phyloP scores from a whole-genome alignment of 345 rosid genomes.

The Arabidopsis arenosa region DNA sequence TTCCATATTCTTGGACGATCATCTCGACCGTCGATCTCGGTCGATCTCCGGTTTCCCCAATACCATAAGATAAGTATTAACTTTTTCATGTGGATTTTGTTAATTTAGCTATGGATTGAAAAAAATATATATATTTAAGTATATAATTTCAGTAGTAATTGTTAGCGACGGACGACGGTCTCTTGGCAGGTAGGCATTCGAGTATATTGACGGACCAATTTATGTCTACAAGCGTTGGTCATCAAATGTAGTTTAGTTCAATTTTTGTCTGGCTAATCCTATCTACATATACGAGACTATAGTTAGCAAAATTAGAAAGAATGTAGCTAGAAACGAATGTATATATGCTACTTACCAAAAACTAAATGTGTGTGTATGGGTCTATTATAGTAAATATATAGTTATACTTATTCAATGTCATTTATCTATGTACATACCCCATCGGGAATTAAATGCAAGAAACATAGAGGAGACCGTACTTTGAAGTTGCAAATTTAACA shows the following conservation, averaged over 20 bases:
- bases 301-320: background rate
- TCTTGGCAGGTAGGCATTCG: background rate
- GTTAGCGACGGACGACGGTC: background rate
- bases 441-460: constrained; percentile 36
- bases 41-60: too few relatives aligned
- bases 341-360: constrained; percentile 6
- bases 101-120: background rate
- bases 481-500: constrained; percentile 38
- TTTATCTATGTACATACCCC: constrained; percentile 36
- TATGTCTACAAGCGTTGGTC: background rate
- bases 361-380: background rate
- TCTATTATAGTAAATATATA: background rate
- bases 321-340: constrained; percentile 6
- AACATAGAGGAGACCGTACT: constrained; percentile 37
- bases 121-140: background rate
- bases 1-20: too few relatives aligned
- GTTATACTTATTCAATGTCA: constrained; percentile 9
- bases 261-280: background rate
- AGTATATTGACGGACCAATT: background rate
- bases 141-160: background rate
- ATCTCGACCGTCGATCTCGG: too few relatives aligned
- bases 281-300: background rate
- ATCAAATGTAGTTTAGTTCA: background rate
- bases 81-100: background rate
- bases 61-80: background rate